Evolutionary conservation across 495 filamentous ascomycete genomes (phyloP).

Genomic region (Pyronema domesticum): DNA sequence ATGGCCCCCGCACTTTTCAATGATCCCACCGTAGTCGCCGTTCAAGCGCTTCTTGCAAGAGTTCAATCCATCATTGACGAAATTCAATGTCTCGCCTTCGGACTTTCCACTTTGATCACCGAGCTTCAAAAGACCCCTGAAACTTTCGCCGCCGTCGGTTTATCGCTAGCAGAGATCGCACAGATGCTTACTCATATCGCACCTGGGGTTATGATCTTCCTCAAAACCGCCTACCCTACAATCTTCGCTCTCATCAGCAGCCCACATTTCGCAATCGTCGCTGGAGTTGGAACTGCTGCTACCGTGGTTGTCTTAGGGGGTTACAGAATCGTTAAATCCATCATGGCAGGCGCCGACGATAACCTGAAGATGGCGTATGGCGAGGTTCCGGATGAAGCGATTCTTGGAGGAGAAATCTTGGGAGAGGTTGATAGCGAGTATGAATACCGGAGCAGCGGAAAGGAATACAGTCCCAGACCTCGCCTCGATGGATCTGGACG

Average conservation of each 20-base stretch:
- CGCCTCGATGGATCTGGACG: background rate
- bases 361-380: conserved; percentile 27
- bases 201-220: conserved; percentile 50
- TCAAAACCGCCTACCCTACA: conserved; percentile 65
- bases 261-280: conserved; percentile 86
- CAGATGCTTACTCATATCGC: conserved; percentile 66
- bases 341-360: conserved; percentile 29
- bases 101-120: conserved; percentile 51
- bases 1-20: conserved; percentile 15
- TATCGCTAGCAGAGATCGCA: conserved; percentile 83
- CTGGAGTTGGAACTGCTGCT: conserved; percentile 70
- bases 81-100: conserved; percentile 17
- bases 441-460: background rate
- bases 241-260: conserved; percentile 73
- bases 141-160: conserved; percentile 80
- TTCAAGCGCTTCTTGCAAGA: conserved; percentile 9
- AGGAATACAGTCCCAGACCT: background rate
- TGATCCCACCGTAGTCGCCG: conserved; percentile 9
- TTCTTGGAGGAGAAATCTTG: conserved; percentile 33
- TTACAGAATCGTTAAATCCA: conserved; percentile 88
- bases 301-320: conserved; percentile 89
- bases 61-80: conserved; percentile 22
- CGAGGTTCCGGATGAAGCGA: conserved; percentile 38
- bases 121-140: conserved; percentile 81
- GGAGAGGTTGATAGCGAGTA: conserved; percentile 11